phyloP scores from a whole-genome alignment of 1,139 yeast species.

The Pneumocystis jirovecii region DNA sequence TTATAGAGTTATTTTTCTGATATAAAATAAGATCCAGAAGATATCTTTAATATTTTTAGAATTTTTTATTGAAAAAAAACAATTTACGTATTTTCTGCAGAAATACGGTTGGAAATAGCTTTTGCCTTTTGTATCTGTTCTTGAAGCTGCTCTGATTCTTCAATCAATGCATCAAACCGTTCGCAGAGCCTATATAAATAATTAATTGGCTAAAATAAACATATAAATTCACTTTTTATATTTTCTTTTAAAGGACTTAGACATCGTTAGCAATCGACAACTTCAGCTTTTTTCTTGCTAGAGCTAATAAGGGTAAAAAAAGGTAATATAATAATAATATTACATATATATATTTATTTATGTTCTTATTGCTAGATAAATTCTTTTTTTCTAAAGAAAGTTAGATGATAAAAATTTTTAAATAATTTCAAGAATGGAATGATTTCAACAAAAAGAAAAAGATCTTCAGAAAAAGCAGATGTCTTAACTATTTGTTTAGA shows the following conservation, averaged over 20 bases:
- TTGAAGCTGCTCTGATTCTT: background rate
- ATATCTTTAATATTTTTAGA: background rate
- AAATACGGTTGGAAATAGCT: background rate
- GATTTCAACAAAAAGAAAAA: background rate
- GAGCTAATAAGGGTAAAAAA: background rate
- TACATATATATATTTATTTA: background rate
- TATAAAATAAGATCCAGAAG: background rate
- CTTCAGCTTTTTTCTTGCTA: background rate
- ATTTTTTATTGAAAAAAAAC: background rate
- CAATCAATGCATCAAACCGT: background rate
- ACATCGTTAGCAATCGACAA: background rate
- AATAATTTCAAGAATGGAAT: background rate
- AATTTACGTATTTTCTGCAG: background rate
- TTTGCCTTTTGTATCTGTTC: background rate
- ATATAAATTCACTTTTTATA: background rate
- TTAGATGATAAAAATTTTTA: background rate
- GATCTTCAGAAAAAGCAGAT: background rate
- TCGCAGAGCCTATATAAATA: background rate
- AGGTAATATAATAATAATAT: background rate
- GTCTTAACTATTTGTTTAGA: background rate
- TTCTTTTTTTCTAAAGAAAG: background rate
- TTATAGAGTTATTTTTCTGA: background rate
- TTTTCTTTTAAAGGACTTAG: background rate
- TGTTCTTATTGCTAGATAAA: background rate
- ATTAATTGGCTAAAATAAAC: background rate